Percentiles rank a stretch among this genome's conserved stretches.
Evolutionary conservation across 139 green algal genomes (phyloP).

Genomic region (Trebouxia sp.): DNA sequence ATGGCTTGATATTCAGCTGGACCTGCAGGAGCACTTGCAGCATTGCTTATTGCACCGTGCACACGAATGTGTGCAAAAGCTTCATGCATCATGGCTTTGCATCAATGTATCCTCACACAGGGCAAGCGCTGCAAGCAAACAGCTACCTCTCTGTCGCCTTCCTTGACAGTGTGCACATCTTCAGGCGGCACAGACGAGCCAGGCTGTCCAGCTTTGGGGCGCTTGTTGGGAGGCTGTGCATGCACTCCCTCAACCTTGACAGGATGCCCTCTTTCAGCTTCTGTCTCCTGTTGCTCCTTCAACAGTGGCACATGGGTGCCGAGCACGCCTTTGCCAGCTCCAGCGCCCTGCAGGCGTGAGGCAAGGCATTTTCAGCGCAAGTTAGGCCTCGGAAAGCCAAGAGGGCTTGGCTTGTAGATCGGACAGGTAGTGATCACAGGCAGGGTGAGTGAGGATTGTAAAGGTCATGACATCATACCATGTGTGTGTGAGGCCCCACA

Average conservation of each 20-base stretch:
- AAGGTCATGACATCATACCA: not conserved
- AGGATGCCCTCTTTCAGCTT: not conserved
- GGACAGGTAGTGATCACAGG: not conserved
- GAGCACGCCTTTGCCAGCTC: not conserved
- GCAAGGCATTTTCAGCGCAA: too few species aligned
- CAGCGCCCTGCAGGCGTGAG: constrained; percentile 14
- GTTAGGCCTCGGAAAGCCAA: too few species aligned
- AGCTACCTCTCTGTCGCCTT: constrained; percentile 9
- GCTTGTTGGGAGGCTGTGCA: not conserved
- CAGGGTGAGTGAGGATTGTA: not conserved
- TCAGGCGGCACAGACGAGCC: not conserved
- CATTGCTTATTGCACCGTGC: too few species aligned
- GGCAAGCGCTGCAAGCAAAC: not conserved
- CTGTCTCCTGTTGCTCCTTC: constrained; percentile 15
- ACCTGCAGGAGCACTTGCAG: too few species aligned
- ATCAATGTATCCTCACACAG: too few species aligned
- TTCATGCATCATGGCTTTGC: too few species aligned
- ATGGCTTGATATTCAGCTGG: too few species aligned
- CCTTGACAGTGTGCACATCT: constrained; percentile 17
- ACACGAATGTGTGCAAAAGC: too few species aligned
- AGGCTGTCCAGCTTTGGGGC: constrained; percentile 8
- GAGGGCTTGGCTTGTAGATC: not conserved
- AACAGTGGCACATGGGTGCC: constrained; percentile 14
- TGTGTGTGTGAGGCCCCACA: not conserved
- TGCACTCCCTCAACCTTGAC: not conserved